Base-by-base conservation (phyloP, 2,329 filamentous ascomycete genomes). In the Canariomyces notabilis region DNA sequence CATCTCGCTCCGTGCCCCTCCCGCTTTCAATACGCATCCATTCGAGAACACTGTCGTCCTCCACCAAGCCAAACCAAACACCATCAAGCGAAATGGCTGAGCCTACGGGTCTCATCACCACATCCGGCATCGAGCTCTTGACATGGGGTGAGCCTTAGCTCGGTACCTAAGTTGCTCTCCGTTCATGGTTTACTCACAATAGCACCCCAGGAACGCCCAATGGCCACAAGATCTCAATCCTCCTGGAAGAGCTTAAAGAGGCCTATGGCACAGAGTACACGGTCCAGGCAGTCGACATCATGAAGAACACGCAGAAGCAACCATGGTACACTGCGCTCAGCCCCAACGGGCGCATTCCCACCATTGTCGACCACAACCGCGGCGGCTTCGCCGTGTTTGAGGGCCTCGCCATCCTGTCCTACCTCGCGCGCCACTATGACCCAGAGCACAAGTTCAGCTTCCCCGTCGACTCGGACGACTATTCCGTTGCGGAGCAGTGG, bases 331-430 rank as follows among this genome's bases (percentile, higher is more conserved):
- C 74, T 0, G 75, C 75, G 31, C 60, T 81, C 22, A 75, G 75
- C 49, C 80, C 81, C 31, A 86, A 85, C 62, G 82, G 81, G 3
- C 73, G 80, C 14, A 83, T 84, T 55, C 80, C 81, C 2, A 80
- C 76, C 37, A 75, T 85, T 37, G 73, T 84, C 22, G 81, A 85
- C 65, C 81, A 85, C 54, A 79, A 85, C 62, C 73, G 78, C 51
- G 67, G 68, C 46, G 74, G 65, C 37, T 77, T 85, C 42, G 65
- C 75, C 35, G 79, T 91, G 21, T 91, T 90, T 58, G 87, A 93
- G 65, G 83, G 82, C 36, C 77, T 82, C 37, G 78, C 83, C 50
- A 90, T 90, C 58, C 73, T 90, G 59, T 72, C 78, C 49, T 91
- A 91, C 64, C 73, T 91, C 34, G 20, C 44, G 7, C 43, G 51